Evolutionary conservation across 305 asterid species (phyloP).

Genomic region (Fraxinus angustifolia): DNA sequence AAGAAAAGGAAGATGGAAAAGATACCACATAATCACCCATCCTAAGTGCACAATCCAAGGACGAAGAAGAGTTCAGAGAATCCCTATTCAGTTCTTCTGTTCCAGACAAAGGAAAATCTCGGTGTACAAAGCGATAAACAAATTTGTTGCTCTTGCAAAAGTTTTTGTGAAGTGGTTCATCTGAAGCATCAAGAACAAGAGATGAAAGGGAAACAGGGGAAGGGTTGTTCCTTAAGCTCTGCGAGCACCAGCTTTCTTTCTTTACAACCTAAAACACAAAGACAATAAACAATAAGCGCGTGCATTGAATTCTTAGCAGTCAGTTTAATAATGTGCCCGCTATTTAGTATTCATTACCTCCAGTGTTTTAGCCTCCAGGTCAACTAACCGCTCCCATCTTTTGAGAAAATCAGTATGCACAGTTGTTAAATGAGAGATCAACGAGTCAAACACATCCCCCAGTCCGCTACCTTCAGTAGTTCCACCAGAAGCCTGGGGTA

Average conservation of each 20-base stretch:
- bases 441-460: constrained; percentile 66
- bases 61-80: constrained; percentile 41
- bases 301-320: constrained; percentile 22
- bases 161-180: constrained; percentile 34
- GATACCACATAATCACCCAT: constrained; percentile 95
- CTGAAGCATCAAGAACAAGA: constrained; percentile 62
- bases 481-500: constrained; percentile 77
- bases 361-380: constrained; percentile 77
- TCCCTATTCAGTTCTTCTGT: constrained; percentile 31
- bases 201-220: constrained; percentile 48
- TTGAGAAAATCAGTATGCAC: constrained; percentile 64
- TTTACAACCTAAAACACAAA: constrained; percentile 51
- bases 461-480: constrained; percentile 79
- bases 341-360: constrained; percentile 51
- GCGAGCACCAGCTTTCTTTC: constrained; percentile 63
- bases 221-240: constrained; percentile 42
- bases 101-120: constrained; percentile 31
- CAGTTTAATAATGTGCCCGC: constrained; percentile 20
- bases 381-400: constrained; percentile 87
- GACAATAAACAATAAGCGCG: constrained; percentile 2
- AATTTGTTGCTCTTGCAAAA: constrained; percentile 43
- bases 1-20: constrained; percentile 9
- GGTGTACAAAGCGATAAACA: constrained; percentile 64
- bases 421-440: constrained; percentile 70
- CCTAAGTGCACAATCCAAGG: constrained; percentile 45